Base-by-base conservation (phyloP, 306 rosid genomes). In the Acacia confusa region DNA sequence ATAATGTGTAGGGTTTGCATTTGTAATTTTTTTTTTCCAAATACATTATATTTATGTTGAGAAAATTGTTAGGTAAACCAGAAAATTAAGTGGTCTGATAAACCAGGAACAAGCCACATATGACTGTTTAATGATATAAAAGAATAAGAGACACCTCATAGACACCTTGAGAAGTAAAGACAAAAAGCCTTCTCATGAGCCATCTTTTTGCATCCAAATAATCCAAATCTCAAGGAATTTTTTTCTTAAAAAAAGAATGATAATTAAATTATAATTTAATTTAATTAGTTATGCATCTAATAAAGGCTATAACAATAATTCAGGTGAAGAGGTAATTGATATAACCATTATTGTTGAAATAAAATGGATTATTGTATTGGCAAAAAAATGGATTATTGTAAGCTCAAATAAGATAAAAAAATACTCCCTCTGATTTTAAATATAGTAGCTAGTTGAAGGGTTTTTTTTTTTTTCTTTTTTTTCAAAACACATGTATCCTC, bases 61-160 rank as follows among this genome's bases (percentile, higher is more conserved):
- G 66, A 25, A 60, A 60, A 25, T 22, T 34, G 71, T 34, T 36
- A 19, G 43, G 45, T 28, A 63, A 28, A 14, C n/a, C n/a, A 63
- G 10, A 94, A 87, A 84, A 86, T 72, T 27, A 76, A 81, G 71
- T 86, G 94, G 95, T 91, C 95, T 83, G 87, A 89, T 66, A 87
- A 86, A 87, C 90, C 43, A 55, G 86, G 91, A 92, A 88, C 97
- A 92, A 78, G 81, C 76, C 87, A 88, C 88, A 75, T 78, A 84
- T 81, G 83, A 72, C 52, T 68, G 93, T 87, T 86, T 90, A 87
- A 90, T 89, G 89, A 11, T 13, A 91, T 83, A 80, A 84, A 86
- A 86, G 88, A 84, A 16, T 88, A 83, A 83, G 87, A 83, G 88
- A 84, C 88, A 84, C 88, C 98, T 90, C 95, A 91, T 91, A 94